phyloP scores from a whole-genome alignment of 331 rosid species.

The Pyrus hybrid region DNA sequence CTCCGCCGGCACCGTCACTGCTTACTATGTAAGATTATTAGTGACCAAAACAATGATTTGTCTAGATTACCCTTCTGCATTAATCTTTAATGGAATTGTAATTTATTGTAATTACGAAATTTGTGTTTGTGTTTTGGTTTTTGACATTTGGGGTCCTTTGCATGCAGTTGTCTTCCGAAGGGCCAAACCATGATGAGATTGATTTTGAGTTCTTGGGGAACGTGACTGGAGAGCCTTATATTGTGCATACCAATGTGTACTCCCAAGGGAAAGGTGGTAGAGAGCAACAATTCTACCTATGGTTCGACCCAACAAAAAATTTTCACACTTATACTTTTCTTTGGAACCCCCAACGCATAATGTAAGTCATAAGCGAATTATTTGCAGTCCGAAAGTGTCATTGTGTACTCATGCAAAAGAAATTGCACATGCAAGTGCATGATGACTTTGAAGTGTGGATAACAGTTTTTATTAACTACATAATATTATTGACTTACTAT shows the following conservation, averaged over 20 bases:
- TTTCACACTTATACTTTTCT: constrained; percentile 28
- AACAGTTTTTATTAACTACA: no score
- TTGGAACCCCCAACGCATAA: constrained; percentile 21
- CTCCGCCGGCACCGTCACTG: constrained; percentile 34
- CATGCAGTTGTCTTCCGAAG: constrained; percentile 27
- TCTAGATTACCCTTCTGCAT: no score
- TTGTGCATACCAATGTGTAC: constrained; percentile 28
- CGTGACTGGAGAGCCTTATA: constrained; percentile 28
- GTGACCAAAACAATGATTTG: neutral
- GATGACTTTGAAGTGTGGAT: no score
- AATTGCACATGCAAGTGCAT: no score
- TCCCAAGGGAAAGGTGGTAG: constrained; percentile 26
- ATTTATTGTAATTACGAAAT: neutral
- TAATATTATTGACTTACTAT: no score
- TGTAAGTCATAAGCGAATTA: constrained; percentile 8
- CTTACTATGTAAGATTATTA: constrained; percentile 14
- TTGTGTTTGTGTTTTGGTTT: neutral
- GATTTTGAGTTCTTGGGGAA: constrained; percentile 37
- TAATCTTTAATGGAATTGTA: no score
- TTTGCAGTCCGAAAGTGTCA: no score
- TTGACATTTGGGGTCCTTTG: neutral
- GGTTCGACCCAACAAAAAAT: constrained; percentile 34
- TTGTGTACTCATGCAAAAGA: no score
- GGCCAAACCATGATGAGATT: constrained; percentile 25
- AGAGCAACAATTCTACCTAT: constrained; percentile 35